phyloP scores from a whole-genome alignment of 2,329 filamentous ascomycete genomes.

The Cordyceps javanica region DNA sequence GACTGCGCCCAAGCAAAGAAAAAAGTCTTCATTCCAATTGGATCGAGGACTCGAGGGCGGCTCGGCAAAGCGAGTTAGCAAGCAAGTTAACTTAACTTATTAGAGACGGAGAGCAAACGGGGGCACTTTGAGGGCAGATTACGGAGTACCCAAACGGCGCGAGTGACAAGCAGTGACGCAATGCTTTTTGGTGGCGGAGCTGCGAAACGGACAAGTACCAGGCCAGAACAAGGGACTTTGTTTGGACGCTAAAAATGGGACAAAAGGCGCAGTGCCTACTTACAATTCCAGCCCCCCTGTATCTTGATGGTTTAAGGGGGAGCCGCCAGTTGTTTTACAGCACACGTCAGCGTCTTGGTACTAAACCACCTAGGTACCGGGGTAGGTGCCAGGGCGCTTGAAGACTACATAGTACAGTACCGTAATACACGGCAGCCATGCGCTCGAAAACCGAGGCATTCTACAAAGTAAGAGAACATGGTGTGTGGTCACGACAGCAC shows the following conservation, averaged over 20 bases:
- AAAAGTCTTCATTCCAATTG: neutral
- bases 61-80: neutral
- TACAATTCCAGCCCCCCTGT: neutral
- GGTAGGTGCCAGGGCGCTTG: neutral
- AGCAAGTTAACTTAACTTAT: too few relatives aligned
- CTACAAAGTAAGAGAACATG: too few relatives aligned
- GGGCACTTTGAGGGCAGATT: too few relatives aligned
- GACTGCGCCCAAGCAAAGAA: neutral
- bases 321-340: too few relatives aligned
- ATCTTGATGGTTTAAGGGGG: too few relatives aligned
- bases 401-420: neutral
- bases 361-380: neutral
- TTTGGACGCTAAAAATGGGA: neutral
- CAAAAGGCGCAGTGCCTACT: neutral
- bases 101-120: neutral
- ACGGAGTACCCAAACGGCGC: neutral
- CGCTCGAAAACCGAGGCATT: too few relatives aligned
- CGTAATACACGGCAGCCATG: neutral
- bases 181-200: slow-evolving; percentile 1
- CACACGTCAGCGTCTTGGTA: too few relatives aligned
- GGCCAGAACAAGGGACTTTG: neutral
- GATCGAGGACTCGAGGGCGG: neutral
- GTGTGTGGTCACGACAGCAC: too few relatives aligned
- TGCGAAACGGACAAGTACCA: neutral
- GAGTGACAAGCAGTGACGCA: slow-evolving; percentile 13